These are phyloP conservation scores for Crithidia acanthocephali DNA, from an alignment of 208 protist genomes.

Conservation along the genomic window DNA sequence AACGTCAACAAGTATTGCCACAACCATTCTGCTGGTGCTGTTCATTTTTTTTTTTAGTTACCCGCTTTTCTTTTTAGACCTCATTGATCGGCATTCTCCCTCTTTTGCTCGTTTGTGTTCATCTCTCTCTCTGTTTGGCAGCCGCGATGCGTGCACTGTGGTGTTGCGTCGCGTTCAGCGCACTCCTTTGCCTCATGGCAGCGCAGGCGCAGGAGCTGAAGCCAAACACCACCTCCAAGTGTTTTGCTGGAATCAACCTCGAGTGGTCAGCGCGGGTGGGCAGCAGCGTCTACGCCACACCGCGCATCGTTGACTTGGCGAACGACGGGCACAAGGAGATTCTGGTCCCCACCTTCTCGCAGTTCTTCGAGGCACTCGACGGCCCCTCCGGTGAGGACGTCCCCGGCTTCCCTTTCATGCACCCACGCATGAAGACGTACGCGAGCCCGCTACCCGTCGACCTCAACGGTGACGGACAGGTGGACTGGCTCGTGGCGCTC, in stretches of 20 bases:
- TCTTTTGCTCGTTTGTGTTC: neutral
- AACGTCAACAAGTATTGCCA: too few relatives aligned
- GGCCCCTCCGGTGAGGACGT: constrained; percentile 60
- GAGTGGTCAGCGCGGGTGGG: constrained; percentile 84
- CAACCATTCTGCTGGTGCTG: too few relatives aligned
- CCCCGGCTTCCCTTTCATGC: constrained; percentile 83
- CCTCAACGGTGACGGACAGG: constrained; percentile 79
- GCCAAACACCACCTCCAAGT: constrained; percentile 33
- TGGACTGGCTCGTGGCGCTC: constrained; percentile 86
- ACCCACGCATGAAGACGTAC: constrained; percentile 77
- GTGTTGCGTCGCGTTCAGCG: constrained; percentile 7
- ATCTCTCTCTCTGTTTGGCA: neutral
- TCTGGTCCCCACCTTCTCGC: constrained; percentile 75
- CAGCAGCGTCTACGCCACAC: constrained; percentile 79
- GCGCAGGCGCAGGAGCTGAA: constrained; percentile 3
- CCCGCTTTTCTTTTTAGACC: too few relatives aligned
- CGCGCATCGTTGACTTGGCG: constrained; percentile 78
- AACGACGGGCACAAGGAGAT: constrained; percentile 87
- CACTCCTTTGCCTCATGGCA: neutral
- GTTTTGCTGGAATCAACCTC: constrained; percentile 56
- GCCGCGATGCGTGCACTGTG: neutral
- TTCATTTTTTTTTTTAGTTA: too few relatives aligned
- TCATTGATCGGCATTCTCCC: too few relatives aligned
- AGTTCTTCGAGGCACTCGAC: constrained; percentile 74
- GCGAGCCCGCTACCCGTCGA: constrained; percentile 85